Percentiles rank a stretch among this genome's conserved stretches.
These are phyloP conservation scores for Plasmopara viticola DNA, from an alignment of 352 stramenopile species.

Conservation along the genomic window DNA sequence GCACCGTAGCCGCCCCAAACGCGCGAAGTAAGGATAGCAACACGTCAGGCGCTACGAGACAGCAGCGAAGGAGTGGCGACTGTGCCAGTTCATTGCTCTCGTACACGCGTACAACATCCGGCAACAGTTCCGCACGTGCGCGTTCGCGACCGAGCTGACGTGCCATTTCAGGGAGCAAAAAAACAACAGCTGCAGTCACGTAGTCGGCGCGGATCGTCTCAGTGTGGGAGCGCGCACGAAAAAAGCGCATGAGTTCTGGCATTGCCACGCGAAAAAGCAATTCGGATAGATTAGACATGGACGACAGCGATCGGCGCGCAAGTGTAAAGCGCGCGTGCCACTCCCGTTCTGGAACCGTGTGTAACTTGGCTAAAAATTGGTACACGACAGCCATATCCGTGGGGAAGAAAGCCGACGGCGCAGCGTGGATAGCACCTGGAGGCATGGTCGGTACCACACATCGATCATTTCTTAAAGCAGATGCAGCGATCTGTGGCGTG, in stretches of 20 bases:
- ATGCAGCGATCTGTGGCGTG: slow-evolving; percentile 3
- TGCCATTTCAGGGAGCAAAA: slow-evolving; percentile 42
- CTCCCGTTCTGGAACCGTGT: slow-evolving; percentile 18
- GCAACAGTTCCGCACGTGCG: slow-evolving; percentile 31
- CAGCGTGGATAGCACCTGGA: slow-evolving; percentile 16
- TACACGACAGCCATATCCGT: slow-evolving; percentile 38
- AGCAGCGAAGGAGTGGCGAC: slow-evolving; percentile 24
- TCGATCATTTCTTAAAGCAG: neutral
- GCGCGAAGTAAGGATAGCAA: slow-evolving; percentile 34
- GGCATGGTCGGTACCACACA: slow-evolving; percentile 7
- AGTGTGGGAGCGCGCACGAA: slow-evolving; percentile 35
- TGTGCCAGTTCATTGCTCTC: slow-evolving; percentile 39
- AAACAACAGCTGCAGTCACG: slow-evolving; percentile 49
- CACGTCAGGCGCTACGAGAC: slow-evolving; percentile 41
- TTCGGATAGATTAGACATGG: slow-evolving; percentile 34
- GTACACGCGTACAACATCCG: slow-evolving; percentile 49
- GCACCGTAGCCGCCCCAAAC: slow-evolving; percentile 41
- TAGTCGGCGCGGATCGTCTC: slow-evolving; percentile 36
- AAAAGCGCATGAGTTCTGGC: slow-evolving; percentile 49
- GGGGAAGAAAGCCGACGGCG: slow-evolving; percentile 38
- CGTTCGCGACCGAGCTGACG: slow-evolving; percentile 33
- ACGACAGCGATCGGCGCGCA: slow-evolving; percentile 26
- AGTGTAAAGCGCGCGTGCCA: slow-evolving; percentile 43
- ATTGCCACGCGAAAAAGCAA: slow-evolving; percentile 41
- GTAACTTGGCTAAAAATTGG: slow-evolving; percentile 39